Percentiles rank a stretch among this genome's conserved stretches.
Conservation (phyloP, 2,329 filamentous ascomycete species). For the Fusarium lyarnte region DNA sequence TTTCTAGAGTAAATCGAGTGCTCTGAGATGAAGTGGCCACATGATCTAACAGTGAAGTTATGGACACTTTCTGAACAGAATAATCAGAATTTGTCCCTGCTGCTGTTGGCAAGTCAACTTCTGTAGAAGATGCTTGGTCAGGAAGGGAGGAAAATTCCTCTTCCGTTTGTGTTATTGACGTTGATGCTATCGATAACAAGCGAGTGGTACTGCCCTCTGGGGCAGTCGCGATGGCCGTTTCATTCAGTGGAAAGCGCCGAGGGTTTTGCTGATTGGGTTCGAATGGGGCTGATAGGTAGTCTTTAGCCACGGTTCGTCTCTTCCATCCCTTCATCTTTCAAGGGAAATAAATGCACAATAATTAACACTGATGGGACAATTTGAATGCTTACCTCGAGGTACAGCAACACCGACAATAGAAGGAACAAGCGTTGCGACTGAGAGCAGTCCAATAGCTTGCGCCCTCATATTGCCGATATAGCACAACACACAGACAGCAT, state of each 20-base stretch:
- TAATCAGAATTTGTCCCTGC: neutral
- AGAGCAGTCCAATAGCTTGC: slow-evolving; percentile 32
- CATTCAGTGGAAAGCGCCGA: slow-evolving; percentile 28
- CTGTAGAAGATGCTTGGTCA: neutral
- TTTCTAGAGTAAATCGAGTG: neutral
- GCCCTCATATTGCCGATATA: slow-evolving; percentile 30
- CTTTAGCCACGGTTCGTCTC: slow-evolving; percentile 4
- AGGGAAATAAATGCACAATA: neutral
- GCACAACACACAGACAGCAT: neutral
- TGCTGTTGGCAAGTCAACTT: neutral
- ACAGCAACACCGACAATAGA: slow-evolving; percentile 24
- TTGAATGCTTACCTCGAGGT: slow-evolving; percentile 29
- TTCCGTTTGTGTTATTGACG: neutral
- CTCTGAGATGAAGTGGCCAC: neutral
- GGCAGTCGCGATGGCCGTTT: slow-evolving; percentile 18
- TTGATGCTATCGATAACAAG: slow-evolving; percentile 10
- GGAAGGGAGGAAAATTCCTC: neutral
- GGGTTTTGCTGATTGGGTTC: slow-evolving; percentile 6
- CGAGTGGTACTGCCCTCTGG: slow-evolving; percentile 18
- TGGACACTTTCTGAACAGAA: neutral
- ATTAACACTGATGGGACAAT: neutral
- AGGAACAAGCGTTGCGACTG: slow-evolving; percentile 23
- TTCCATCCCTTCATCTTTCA: neutral
- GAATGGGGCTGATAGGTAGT: neutral
- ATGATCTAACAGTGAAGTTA: neutral